Evolutionary conservation across 2,329 filamentous ascomycete species (phyloP).

Genomic region (Alternaria solani): DNA sequence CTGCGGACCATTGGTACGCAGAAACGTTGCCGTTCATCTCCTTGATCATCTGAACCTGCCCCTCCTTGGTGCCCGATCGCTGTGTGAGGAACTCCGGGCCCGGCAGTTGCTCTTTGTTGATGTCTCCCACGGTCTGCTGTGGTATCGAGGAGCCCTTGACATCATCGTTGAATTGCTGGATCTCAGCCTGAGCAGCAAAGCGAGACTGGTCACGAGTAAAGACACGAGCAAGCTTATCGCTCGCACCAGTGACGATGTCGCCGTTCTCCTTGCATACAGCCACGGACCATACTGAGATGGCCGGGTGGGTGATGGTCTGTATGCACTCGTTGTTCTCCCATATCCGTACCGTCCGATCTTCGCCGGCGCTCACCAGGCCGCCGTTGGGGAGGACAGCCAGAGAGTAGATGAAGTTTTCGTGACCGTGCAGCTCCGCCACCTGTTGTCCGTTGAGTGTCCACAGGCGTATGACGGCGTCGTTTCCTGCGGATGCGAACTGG

Average conservation of each 20-base stretch:
- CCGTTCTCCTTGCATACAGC: conserved; percentile 82
- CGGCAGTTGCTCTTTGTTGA: conserved; percentile 92
- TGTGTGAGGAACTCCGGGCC: conserved; percentile 84
- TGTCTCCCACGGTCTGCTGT: conserved; percentile 75
- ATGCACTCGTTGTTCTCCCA: conserved; percentile 86
- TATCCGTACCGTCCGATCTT: conserved; percentile 90
- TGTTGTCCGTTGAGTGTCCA: conserved; percentile 84
- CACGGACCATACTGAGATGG: conserved; percentile 94
- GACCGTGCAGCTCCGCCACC: conserved; percentile 80
- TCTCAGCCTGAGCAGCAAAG: conserved; percentile 71
- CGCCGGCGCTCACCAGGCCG: conserved; percentile 88
- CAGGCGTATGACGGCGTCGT: conserved; percentile 86
- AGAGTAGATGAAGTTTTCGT: conserved; percentile 95
- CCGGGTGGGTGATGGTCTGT: conserved; percentile 96
- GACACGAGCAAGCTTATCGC: conserved; percentile 83
- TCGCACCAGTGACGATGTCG: conserved; percentile 93
- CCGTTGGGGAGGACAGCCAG: conserved; percentile 79
- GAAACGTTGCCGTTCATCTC: conserved; percentile 82
- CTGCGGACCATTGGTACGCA: conserved; percentile 84
- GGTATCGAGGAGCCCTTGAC: conserved; percentile 87
- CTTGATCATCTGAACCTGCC: conserved; percentile 90
- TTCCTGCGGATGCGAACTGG: conserved; percentile 93
- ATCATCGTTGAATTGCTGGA: conserved; percentile 80
- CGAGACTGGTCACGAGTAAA: conserved; percentile 79
- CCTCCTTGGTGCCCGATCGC: conserved; percentile 91